phyloP scores from a whole-genome alignment of 306 rosid genomes.

The Ceratonia siliqua region DNA sequence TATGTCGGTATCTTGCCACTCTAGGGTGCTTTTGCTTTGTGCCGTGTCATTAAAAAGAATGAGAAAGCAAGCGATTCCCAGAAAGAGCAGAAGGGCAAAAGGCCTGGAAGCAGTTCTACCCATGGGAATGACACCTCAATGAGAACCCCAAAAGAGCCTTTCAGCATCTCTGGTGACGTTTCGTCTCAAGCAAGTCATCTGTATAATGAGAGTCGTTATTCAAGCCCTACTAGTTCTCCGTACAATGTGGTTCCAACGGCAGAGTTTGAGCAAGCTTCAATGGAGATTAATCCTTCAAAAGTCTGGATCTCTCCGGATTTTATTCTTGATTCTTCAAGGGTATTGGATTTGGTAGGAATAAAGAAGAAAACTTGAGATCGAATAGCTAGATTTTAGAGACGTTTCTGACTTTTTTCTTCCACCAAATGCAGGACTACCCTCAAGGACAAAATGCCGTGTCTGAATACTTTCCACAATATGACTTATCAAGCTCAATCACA shows the following conservation, averaged over 20 bases:
- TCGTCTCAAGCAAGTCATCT: constrained; percentile 46
- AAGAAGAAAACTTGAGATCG: constrained; percentile 1
- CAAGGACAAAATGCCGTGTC: constrained; percentile 51
- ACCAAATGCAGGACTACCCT: constrained; percentile 63
- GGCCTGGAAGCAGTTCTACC: constrained; percentile 42
- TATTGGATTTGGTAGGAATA: constrained; percentile 15
- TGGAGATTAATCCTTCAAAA: constrained; percentile 49
- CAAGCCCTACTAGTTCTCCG: constrained; percentile 55
- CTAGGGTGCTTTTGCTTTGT: constrained; percentile 81
- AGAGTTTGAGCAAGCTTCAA: constrained; percentile 46
- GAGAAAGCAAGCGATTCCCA: constrained; percentile 53
- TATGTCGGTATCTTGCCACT: neutral
- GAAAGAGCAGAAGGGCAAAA: constrained; percentile 49
- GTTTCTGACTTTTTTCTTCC: constrained; percentile 26
- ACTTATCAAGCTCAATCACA: constrained; percentile 40
- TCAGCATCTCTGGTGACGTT: constrained; percentile 45
- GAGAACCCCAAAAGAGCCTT: constrained; percentile 36
- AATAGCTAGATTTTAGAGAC: neutral
- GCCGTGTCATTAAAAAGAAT: constrained; percentile 79
- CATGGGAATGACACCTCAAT: constrained; percentile 40
- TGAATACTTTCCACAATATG: constrained; percentile 48
- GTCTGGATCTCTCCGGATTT: constrained; percentile 78
- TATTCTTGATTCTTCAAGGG: constrained; percentile 92
- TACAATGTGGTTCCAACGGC: constrained; percentile 43
- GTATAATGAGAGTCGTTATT: constrained; percentile 51